Conservation (phyloP, 495 filamentous ascomycete species). For the Parathielavia hyrcaniae region DNA sequence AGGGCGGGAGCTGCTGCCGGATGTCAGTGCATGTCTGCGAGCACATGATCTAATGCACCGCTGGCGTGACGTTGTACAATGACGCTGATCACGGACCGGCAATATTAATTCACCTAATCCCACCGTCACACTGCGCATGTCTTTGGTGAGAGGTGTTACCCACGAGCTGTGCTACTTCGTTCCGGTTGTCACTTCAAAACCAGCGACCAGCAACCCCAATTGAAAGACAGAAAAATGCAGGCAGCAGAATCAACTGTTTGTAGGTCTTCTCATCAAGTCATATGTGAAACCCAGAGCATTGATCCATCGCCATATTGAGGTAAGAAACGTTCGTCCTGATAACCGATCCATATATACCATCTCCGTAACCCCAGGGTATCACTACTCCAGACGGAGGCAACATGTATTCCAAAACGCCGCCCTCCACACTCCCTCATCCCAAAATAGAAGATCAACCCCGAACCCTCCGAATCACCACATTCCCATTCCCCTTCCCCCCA, state of each 20-base stretch:
- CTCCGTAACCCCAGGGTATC: neutral
- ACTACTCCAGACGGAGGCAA: no score
- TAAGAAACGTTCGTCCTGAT: neutral
- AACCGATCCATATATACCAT: neutral
- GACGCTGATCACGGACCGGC: neutral
- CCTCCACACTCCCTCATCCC: conserved; percentile 18
- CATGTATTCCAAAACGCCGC: neutral
- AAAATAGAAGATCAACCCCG: no score
- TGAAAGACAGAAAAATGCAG: no score
- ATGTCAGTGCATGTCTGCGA: neutral
- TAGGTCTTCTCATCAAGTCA: no score
- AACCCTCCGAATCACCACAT: conserved; percentile 61
- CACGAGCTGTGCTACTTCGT: no score
- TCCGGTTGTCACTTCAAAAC: no score
- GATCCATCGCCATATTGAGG: neutral
- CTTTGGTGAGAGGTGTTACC: no score
- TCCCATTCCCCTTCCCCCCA: no score
- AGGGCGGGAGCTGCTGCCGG: neutral
- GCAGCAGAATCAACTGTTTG: no score
- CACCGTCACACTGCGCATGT: neutral
- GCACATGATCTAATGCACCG: neutral
- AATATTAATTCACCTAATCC: conserved; percentile 8
- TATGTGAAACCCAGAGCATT: neutral
- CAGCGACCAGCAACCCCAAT: no score
- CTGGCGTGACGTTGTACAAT: neutral